Evolutionary conservation across 164 flowering plant species (phyloP).

Genomic region (Nymphaea thermarum): DNA sequence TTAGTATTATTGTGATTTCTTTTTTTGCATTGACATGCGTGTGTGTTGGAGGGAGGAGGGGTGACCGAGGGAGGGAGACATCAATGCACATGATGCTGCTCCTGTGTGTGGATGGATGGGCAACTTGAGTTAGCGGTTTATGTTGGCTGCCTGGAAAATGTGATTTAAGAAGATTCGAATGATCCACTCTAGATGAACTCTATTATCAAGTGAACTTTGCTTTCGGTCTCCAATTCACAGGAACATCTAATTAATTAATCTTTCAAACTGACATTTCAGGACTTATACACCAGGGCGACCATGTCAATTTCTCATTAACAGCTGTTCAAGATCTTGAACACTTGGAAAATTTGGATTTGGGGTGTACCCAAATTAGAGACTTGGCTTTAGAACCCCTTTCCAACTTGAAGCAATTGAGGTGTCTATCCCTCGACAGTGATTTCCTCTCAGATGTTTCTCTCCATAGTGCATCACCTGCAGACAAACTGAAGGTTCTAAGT

Average conservation of each 20-base stretch:
- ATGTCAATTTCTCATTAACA: constrained; percentile 30
- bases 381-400: constrained; percentile 38
- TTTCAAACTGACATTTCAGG: constrained; percentile 28
- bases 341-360: constrained; percentile 57
- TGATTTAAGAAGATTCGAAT: too few relatives aligned
- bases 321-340: constrained; percentile 33
- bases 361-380: constrained; percentile 42
- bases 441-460: constrained; percentile 52
- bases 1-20: background rate
- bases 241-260: too few relatives aligned
- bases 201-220: too few relatives aligned
- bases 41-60: too few relatives aligned
- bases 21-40: background rate
- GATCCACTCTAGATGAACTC: too few relatives aligned
- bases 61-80: too few relatives aligned
- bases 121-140: too few relatives aligned
- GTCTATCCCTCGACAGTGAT: constrained; percentile 41
- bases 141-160: too few relatives aligned
- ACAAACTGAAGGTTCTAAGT: constrained; percentile 34
- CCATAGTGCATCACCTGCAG: constrained; percentile 30
- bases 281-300: constrained; percentile 12
- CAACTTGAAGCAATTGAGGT: constrained; percentile 24
- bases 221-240: too few relatives aligned
- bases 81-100: too few relatives aligned
- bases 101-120: too few relatives aligned